Evolutionary conservation across 345 rosid species (phyloP).

Genomic region (Salix viminalis): DNA sequence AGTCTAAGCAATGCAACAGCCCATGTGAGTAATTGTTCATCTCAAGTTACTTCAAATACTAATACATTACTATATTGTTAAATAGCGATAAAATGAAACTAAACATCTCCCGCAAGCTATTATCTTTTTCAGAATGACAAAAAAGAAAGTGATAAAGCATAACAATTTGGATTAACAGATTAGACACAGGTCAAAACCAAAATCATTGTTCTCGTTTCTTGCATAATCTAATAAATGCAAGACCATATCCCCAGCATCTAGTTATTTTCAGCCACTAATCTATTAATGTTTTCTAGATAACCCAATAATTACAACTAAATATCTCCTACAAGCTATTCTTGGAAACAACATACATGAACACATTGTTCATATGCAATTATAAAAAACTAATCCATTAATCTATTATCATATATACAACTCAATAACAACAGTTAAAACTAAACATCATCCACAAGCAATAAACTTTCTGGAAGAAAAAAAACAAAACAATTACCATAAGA

Average conservation of each 20-base stretch:
- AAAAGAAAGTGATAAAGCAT: background rate
- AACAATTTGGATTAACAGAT: background rate
- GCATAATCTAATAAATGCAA: background rate
- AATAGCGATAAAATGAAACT: background rate
- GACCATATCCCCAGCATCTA: background rate
- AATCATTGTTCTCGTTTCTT: background rate
- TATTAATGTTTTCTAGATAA: background rate
- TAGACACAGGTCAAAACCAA: background rate
- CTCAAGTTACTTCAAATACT: background rate
- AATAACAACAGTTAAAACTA: background rate
- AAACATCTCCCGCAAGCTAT: background rate
- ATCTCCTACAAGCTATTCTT: background rate
- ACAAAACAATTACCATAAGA: slow-evolving; percentile 55
- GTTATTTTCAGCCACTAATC: background rate
- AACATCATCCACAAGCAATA: background rate
- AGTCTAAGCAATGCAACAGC: background rate
- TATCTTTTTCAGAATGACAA: background rate
- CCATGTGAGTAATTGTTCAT: background rate
- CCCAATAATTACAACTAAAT: background rate
- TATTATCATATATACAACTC: background rate
- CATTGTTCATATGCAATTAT: background rate
- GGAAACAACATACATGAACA: background rate
- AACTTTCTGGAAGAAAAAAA: background rate
- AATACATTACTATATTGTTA: background rate
- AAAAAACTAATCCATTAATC: background rate